Conservation (phyloP, 306 rosid genomes). For the Trifolium repens region DNA sequence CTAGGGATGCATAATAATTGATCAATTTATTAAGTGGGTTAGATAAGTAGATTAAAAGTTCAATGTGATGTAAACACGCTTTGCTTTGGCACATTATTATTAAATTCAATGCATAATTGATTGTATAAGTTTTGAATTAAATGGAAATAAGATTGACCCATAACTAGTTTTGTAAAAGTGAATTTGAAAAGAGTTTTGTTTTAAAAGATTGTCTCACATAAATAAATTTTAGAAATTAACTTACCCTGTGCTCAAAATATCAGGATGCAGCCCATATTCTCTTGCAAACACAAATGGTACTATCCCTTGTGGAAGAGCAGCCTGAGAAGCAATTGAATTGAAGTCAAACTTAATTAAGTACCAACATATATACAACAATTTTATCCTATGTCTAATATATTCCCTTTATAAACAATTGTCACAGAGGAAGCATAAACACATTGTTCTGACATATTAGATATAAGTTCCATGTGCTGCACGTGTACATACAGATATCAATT, state of each 20-base stretch:
- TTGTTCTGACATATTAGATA: not conserved
- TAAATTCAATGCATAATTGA: too few relatives aligned
- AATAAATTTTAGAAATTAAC: slow-evolving; percentile 8
- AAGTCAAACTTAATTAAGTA: not conserved
- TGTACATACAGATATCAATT: not conserved
- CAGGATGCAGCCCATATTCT: slow-evolving; percentile 90
- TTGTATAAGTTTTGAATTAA: not conserved
- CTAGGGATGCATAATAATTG: slow-evolving; percentile 33
- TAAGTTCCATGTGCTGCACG: slow-evolving; percentile 40
- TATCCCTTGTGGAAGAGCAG: slow-evolving; percentile 96
- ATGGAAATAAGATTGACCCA: slow-evolving; percentile 2
- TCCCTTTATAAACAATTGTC: slow-evolving; percentile 12
- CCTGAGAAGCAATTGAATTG: slow-evolving; percentile 54
- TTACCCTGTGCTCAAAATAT: slow-evolving; percentile 93
- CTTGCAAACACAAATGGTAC: slow-evolving; percentile 97
- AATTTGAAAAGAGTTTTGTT: not conserved
- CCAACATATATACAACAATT: not conserved
- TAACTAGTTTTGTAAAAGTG: not conserved
- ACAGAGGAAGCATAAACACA: not conserved
- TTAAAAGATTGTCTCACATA: not conserved
- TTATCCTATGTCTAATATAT: slow-evolving; percentile 4
- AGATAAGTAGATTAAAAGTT: slow-evolving; percentile 15
- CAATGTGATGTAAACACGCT: slow-evolving; percentile 3
- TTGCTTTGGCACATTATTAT: too few relatives aligned
- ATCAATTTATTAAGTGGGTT: slow-evolving; percentile 29